Base-by-base conservation (phyloP, 2,329 filamentous ascomycete species). In the Fonsecaea monophora region DNA sequence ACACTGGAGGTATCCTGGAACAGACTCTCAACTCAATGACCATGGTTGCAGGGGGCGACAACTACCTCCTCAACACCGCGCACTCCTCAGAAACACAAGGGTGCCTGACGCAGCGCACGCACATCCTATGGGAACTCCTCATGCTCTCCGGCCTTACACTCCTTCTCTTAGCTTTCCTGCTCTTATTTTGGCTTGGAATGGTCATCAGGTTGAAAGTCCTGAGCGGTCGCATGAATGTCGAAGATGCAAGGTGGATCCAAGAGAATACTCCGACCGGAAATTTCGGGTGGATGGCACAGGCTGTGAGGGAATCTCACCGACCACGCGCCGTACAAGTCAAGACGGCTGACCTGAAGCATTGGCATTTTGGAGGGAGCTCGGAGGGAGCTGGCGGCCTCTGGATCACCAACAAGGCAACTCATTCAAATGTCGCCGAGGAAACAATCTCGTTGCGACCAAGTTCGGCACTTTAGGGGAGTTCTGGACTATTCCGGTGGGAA, bases 11-110 rank as follows among this genome's bases (percentile, higher is more conserved):
- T 9, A 53, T 60, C 25, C 8, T 64, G n/a, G 62, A 59, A 50
- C 54, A 38, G 18, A 30, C 32, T 48, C 62, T 64, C 38, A 64
- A 64, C 38, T 64, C 62, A n/a, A 64, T 64, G 62, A 60, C 45
- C 54, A 64, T 64, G 62, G 56, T 64, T 35, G 62, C 54, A 15
- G 62, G 62, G 4, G 62, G 62, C 9, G 42, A 30, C 8, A 64
- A 64, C 30, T 60, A 64, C 32, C 54, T 64, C 5, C 60, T 63
- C 15, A n/a, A 58, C 25, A 45, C 55, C 18, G 60, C 30, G 8
- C 54, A 50, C 6, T 37, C 38, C 6, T 12, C 30, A 40, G 38
- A 60, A 4, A 64, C 62, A 21, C 62, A 64, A 40, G 62, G 62
- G 12, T 64, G 62, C 45, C 12, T 64, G 10, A 55, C 37, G 10